phyloP scores from a whole-genome alignment of 768 basidiomycete species.

The Sporobolomyces phaffii region DNA sequence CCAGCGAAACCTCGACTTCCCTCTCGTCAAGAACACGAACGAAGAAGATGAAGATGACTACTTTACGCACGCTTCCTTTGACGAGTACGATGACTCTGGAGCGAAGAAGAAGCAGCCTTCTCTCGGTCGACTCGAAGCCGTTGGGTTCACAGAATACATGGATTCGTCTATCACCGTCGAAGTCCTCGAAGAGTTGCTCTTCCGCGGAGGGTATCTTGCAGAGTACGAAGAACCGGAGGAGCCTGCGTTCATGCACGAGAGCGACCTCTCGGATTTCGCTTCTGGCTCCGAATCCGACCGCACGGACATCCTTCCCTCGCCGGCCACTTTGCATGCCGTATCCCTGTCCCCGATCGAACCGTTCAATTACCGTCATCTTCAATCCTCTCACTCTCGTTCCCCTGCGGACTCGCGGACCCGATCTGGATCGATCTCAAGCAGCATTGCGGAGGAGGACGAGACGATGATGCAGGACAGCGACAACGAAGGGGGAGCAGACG shows the following conservation, averaged over 20 bases:
- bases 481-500: constrained; percentile 17
- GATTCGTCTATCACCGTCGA: constrained; percentile 72
- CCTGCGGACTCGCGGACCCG: constrained; percentile 11
- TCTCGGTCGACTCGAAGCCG: constrained; percentile 43
- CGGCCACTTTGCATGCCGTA: background rate
- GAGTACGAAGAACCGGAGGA: constrained; percentile 36
- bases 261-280: constrained; percentile 14
- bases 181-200: constrained; percentile 81
- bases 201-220: constrained; percentile 58
- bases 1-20: constrained; percentile 6
- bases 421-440: constrained; percentile 5
- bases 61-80: background rate
- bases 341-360: constrained; percentile 18
- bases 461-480: constrained; percentile 16
- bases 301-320: background rate
- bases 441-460: constrained; percentile 33
- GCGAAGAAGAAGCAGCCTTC: constrained; percentile 15
- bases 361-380: constrained; percentile 31
- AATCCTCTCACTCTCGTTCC: constrained; percentile 31
- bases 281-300: constrained; percentile 18
- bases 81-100: constrained; percentile 22
- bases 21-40: constrained; percentile 1
- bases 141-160: constrained; percentile 99
- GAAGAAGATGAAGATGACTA: constrained; percentile 44
- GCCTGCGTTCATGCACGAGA: constrained; percentile 23